Percentiles rank a stretch among this genome's conserved stretches.
Conservation (phyloP, 2,329 filamentous ascomycete species). For the Diaporthe velutina region DNA sequence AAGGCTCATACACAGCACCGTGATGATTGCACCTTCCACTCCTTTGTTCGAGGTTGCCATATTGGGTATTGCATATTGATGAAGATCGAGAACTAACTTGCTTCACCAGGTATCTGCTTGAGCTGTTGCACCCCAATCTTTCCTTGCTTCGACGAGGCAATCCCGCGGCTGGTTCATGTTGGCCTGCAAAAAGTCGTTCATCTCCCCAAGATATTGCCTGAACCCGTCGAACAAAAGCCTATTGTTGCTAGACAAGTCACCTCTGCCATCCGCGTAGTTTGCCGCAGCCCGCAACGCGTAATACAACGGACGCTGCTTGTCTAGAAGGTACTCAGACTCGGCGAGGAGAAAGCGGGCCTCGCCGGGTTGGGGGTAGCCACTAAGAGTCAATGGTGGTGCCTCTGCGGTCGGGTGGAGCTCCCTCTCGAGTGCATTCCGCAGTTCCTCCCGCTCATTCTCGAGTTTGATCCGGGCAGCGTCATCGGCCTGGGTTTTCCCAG, state of each 20-base stretch:
- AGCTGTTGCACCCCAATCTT: not conserved
- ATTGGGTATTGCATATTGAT: not conserved
- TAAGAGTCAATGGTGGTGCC: not conserved
- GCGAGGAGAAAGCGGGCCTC: slow-evolving; percentile 3
- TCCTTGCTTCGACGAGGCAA: not conserved
- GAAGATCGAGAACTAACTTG: not conserved
- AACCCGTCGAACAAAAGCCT: not conserved
- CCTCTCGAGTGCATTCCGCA: not conserved
- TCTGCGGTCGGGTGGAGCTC: not conserved
- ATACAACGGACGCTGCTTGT: not conserved
- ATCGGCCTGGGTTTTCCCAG: not conserved
- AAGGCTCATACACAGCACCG: not conserved
- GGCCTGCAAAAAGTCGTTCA: not conserved
- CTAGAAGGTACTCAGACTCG: not conserved
- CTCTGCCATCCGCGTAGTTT: slow-evolving; percentile 12
- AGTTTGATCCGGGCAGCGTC: not conserved
- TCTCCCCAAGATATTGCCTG: not conserved
- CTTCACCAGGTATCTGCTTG: not conserved
- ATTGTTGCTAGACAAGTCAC: not conserved
- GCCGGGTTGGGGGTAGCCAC: not conserved
- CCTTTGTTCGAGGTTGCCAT: not conserved
- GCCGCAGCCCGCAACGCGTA: not conserved
- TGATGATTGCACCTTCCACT: too few relatives aligned
- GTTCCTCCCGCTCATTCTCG: not conserved
- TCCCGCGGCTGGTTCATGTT: not conserved